Evolutionary conservation across 257 asterid species (phyloP), one percentile per base, ranked within the genome.

Genomic region (Verbascum thapsus): DNA sequence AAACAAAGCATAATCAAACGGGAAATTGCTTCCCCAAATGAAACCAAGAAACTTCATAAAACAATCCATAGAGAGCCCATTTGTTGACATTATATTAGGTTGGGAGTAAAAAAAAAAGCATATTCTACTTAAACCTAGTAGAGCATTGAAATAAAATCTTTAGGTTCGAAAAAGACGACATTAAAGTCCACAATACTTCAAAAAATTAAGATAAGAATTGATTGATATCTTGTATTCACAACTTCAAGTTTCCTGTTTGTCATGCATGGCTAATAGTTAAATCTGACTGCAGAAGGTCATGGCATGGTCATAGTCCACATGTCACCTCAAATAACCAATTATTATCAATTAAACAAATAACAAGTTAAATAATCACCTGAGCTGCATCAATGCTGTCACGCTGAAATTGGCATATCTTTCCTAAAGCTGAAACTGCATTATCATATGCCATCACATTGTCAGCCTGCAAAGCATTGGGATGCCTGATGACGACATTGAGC

Each of bases 351-450:
- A 54, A 53, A 58, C 15, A 35, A 41, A 8, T 10, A 53, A 59
- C 52, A 8, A 50, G 41, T 42, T 18, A 48, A 67, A 49, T 55
- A 61, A 54, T 45, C 69, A 91, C 97, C 95, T 88, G 97, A 52
- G 91, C 78, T 30, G 96, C 75, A 83, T 94, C 95, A 30, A 94
- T 94, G 72, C 88, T 79, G 63, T 90, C 96, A 53, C 96, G 99
- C 66, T 94, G 96, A 69, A 80, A 85, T 64, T 80, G 95, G 49
- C 96, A 90, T 68, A 94, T 90, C 90, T 94, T 94, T 68, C 99
- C 97, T 35, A 94, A 67, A 45, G 99, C 97, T 50, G 99, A 94
- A 62, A 94, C 96, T 42, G 97, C 99, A 77, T 94, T 94, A 67
- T 94, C 99, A 49, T 94, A 90, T 56, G 99, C 97, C 99, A 94